Evolutionary conservation across 306 rosid species (phyloP), one percentile per base, ranked within the genome.

Genomic region (Cucumis cinereus): DNA sequence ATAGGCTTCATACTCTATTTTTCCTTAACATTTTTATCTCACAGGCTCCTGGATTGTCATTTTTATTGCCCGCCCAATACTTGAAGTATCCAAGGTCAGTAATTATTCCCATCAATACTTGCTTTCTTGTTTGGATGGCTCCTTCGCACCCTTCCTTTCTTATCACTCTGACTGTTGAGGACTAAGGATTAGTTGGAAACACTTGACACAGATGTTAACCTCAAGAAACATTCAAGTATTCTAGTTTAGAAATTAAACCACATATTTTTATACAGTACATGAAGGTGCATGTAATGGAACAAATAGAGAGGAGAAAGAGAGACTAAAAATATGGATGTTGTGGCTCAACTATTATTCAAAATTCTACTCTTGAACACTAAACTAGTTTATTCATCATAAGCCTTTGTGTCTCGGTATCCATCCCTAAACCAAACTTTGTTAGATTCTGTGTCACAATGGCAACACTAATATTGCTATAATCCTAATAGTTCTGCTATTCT

Each of bases 21-120:
- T 73, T 10, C 30, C 49, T 30, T 30, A 36, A 54, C 47, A 50
- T 52, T 28, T 12, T 53, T 33, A 30, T 47, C 69, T 28, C 16
- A 49, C 91, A 91, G 98, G 96, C 98, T 58, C 97, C 94, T 2
- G 98, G 98, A n/a, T 79, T 93, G 77, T 90, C 97, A 30, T 93
- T 93, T 84, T 82, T 93, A 73, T 86, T 91, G 87, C 98, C 98
- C 0, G 80, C 71, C 81, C 96, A 90, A 76, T 91, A 83, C 84
- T 2, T 59, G 80, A 87, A 84, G 78, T 91, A 91, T 82, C 96
- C 98, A 73, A 86, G 98, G 97, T 90, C 60, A 84, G 89, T 83
- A 62, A 11, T 41, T 36, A 41, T 38, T 66, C 28, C 72, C 16
- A 35, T 16, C 45, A 38, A 36, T 66, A 20, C 73, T 67, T 38